Evolutionary conservation across 2,329 filamentous ascomycete species (phyloP), one percentile per base, ranked within the genome.

Genomic region (Fusarium annulatum): DNA sequence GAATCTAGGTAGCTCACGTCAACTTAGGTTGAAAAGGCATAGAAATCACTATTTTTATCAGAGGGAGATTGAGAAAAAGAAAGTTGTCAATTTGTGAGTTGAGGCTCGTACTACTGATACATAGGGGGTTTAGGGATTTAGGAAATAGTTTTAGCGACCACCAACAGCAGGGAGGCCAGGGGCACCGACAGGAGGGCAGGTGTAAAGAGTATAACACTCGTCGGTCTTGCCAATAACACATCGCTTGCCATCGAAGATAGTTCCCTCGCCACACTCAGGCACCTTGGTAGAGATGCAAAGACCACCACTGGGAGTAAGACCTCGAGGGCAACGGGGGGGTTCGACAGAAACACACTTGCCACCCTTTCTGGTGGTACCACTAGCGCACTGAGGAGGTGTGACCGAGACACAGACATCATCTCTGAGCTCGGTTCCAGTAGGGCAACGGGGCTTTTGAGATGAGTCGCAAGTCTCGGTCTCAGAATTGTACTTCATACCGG

Each of bases 381-480:
- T 7, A 0, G 12, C 30, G 9, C 67, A 69, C 9, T 28, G 2
- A 5, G 64, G 67, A 4, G 52, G 58, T 4, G 46, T 48, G 1
- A 52, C n/a, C 2, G 64, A 68, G 5, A 69, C 64, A 16, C 51
- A 69, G 1, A 68, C n/a, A n/a, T 69, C 67, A 7, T 33, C 64
- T n/a, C 48, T 18, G 2, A 69, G 59, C 39, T 57, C 51, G n/a
- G 67, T 68, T 7, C 64, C 64, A 4, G 34, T 15, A 8, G 64
- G 45, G 18, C 64, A 69, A 3, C 11, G n/a, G 4, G 66, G 66
- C 5, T 48, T 28, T 0, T 19, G 4, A 3, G 34, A n/a, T 9
- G 66, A 68, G 9, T 68, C 58, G 18, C 64, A 68, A 2, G 57
- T 45, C 64, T 69, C 64, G 15, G 57, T 55, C 8, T 69, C 67